Evolutionary conservation across 176 grass and related monocot species (phyloP).

Genomic region (Luzula sylvatica): DNA sequence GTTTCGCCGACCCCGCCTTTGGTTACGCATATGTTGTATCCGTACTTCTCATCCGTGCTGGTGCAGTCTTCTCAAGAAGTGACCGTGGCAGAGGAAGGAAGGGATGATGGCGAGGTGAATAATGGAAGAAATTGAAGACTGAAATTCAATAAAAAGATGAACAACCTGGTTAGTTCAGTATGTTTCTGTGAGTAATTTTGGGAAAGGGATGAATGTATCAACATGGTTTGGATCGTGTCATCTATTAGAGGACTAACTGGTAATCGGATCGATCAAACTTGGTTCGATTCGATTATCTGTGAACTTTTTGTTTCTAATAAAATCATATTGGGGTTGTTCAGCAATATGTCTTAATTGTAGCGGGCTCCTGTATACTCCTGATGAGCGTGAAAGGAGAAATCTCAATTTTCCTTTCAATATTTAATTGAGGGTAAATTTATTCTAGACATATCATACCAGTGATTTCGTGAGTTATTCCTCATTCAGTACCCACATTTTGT

Average conservation of each 20-base stretch:
- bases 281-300: too few relatives aligned
- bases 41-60: slow-evolving; percentile 38
- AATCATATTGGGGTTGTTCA: too few relatives aligned
- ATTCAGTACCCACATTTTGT: too few relatives aligned
- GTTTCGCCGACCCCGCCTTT: background rate
- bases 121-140: background rate
- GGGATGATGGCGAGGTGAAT: background rate
- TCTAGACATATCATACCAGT: too few relatives aligned
- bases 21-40: slow-evolving; percentile 1
- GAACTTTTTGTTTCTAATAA: too few relatives aligned
- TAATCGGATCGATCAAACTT: too few relatives aligned
- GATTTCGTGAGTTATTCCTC: too few relatives aligned
- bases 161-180: background rate
- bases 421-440: too few relatives aligned
- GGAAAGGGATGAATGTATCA: background rate
- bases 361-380: too few relatives aligned
- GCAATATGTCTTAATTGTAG: too few relatives aligned
- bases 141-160: background rate
- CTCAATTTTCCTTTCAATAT: too few relatives aligned
- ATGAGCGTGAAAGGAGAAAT: too few relatives aligned
- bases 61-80: slow-evolving; percentile 25
- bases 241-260: background rate
- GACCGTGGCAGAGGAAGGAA: background rate
- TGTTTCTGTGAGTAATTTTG: background rate
- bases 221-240: background rate